Evolutionary conservation across 768 basidiomycete genomes (phyloP).

Genomic region (Calocybe gangraenosa): DNA sequence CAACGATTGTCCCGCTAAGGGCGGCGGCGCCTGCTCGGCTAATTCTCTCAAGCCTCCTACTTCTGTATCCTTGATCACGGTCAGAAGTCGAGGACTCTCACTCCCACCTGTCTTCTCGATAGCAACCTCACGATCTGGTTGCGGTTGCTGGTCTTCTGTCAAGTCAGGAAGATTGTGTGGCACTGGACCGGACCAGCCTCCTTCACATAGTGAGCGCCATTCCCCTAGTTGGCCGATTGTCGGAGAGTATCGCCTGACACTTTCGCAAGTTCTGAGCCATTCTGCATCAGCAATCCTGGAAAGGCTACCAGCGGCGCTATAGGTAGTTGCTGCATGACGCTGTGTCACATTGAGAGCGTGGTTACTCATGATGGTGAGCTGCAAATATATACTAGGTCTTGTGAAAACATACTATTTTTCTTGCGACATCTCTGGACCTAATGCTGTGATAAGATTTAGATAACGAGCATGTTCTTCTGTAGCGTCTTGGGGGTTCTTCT

Average conservation of each 20-base stretch:
- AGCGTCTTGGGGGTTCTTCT: conserved; percentile 64
- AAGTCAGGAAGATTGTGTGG: conserved; percentile 41
- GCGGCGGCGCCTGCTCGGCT: neutral
- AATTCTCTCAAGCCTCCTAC: conserved; percentile 1
- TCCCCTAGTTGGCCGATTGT: conserved; percentile 67
- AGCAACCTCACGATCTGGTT: neutral
- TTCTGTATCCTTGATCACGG: conserved; percentile 6
- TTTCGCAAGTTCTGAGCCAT: conserved; percentile 71
- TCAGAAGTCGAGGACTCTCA: conserved; percentile 5
- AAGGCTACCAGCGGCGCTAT: conserved; percentile 58
- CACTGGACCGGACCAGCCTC: conserved; percentile 57
- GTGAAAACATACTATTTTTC: conserved; percentile 61
- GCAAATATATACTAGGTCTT: too few relatives aligned
- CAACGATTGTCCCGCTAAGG: neutral
- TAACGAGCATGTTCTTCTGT: conserved; percentile 76
- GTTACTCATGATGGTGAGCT: conserved; percentile 38
- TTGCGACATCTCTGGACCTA: conserved; percentile 77
- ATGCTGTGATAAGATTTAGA: conserved; percentile 62
- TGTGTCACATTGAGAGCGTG: conserved; percentile 62
- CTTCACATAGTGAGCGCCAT: conserved; percentile 74
- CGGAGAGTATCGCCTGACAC: conserved; percentile 62
- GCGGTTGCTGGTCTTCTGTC: conserved; percentile 13
- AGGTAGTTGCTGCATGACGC: conserved; percentile 53
- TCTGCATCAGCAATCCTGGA: conserved; percentile 75
- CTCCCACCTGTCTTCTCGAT: conserved; percentile 1